A percentile compares a stretch with the other conserved stretches of the same genome.
Evolutionary conservation across 768 basidiomycete genomes (phyloP).

Genomic region (Termitomyces bulborhizus): DNA sequence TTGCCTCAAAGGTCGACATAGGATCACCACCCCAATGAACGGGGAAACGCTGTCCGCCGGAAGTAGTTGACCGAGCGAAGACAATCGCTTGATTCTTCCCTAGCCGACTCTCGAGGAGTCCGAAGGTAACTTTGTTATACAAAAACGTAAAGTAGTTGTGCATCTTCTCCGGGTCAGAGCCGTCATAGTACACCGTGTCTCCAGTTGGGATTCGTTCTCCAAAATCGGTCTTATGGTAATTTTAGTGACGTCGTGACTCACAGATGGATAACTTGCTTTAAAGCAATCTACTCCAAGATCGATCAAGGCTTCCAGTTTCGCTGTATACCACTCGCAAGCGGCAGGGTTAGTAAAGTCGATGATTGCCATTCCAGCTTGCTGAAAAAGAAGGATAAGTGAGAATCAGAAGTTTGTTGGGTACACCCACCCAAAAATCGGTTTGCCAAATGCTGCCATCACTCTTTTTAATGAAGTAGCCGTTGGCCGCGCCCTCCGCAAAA

Average conservation of each 20-base stretch:
- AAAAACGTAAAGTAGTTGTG: constrained; percentile 18
- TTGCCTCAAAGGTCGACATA: constrained; percentile 40
- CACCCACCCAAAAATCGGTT: constrained; percentile 31
- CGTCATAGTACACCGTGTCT: constrained; percentile 25
- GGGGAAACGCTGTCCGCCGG: constrained; percentile 37
- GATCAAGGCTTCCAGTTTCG: constrained; percentile 27
- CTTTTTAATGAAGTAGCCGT: constrained; percentile 41
- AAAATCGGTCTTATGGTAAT: constrained; percentile 20
- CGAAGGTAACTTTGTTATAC: constrained; percentile 38
- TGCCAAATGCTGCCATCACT: constrained; percentile 33
- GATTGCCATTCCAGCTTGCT: constrained; percentile 37
- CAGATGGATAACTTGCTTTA: not conserved
- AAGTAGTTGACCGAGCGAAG: constrained; percentile 41
- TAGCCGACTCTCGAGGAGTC: constrained; percentile 26
- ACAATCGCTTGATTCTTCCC: constrained; percentile 36
- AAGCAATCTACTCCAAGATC: not conserved
- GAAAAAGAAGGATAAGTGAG: not conserved
- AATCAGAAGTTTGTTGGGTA: not conserved
- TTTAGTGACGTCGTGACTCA: not conserved
- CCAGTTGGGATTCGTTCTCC: constrained; percentile 32
- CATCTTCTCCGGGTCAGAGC: constrained; percentile 20
- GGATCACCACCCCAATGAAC: constrained; percentile 41
- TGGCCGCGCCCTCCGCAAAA: constrained; percentile 34
- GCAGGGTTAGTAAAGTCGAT: constrained; percentile 40
- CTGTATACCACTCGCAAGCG: constrained; percentile 38